Conservation (phyloP, 2,329 filamentous ascomycete genomes). For the Aspergillus viridinutans region DNA sequence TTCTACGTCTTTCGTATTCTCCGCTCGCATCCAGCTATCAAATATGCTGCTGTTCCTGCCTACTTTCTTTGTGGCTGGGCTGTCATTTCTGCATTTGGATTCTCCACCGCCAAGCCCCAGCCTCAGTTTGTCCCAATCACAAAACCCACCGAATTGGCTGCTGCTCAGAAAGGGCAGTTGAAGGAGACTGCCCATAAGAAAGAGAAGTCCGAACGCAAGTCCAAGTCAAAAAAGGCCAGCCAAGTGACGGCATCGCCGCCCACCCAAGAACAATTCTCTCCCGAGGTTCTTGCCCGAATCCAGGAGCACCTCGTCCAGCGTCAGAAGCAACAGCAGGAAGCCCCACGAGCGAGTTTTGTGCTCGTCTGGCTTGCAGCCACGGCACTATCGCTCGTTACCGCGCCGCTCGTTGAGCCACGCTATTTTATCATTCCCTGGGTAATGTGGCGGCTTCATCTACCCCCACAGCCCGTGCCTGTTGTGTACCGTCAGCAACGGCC, state of each 20-base stretch:
- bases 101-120: constrained; percentile 22
- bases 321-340: constrained; percentile 24
- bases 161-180: constrained; percentile 13
- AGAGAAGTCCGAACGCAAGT: constrained; percentile 21
- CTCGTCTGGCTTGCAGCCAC: constrained; percentile 66
- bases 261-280: constrained; percentile 18
- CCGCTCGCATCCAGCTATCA: constrained; percentile 58
- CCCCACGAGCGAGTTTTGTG: constrained; percentile 48
- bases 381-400: constrained; percentile 73
- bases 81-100: constrained; percentile 60
- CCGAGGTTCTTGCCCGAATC: constrained; percentile 26
- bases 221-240: constrained; percentile 16
- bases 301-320: constrained; percentile 28
- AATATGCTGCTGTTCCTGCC: constrained; percentile 63
- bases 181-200: constrained; percentile 18
- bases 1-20: constrained; percentile 94
- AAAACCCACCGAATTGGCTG: constrained; percentile 8
- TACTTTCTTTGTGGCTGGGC: constrained; percentile 71
- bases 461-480: constrained; percentile 39
- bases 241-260: constrained; percentile 1
- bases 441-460: constrained; percentile 80
- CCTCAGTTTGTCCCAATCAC: constrained; percentile 18
- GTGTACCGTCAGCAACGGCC: constrained; percentile 25
- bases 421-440: constrained; percentile 97
- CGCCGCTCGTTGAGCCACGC: constrained; percentile 87